Percentiles rank a stretch among this genome's conserved stretches.
These are phyloP conservation scores for Cystobasidium onofrii DNA, from an alignment of 768 basidiomycete genomes.

Conservation along the genomic window DNA sequence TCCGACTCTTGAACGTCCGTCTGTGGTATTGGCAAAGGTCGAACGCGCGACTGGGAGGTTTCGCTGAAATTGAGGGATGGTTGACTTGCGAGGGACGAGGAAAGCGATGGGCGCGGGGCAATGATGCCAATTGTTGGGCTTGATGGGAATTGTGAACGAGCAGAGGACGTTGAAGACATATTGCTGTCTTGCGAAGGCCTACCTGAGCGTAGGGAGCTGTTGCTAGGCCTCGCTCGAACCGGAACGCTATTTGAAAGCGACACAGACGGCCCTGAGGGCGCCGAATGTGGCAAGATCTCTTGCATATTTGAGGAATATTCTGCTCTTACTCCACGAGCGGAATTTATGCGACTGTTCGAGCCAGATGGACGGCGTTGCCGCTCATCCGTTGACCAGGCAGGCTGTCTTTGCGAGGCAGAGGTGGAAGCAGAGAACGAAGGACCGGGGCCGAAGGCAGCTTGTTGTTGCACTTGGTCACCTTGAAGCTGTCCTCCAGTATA, in stretches of 20 bases:
- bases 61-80: neutral
- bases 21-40: neutral
- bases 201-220: neutral
- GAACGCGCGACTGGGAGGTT: neutral
- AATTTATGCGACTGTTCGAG: neutral
- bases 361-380: neutral
- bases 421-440: neutral
- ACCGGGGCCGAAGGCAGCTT: neutral
- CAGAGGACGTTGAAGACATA: neutral
- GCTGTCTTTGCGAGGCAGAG: neutral
- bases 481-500: neutral
- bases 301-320: neutral
- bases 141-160: neutral
- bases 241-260: neutral
- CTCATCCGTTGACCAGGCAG: neutral
- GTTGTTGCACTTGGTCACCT: neutral
- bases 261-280: neutral
- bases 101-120: neutral
- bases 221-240: neutral
- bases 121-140: neutral
- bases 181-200: neutral
- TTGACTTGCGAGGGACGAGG: neutral
- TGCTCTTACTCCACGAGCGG: neutral
- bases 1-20: neutral
- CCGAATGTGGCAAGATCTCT: neutral